A percentile compares a stretch with the other conserved stretches of the same genome.
Conservation (phyloP, 306 rosid genomes). For the Macrotyloma uniflorum region DNA sequence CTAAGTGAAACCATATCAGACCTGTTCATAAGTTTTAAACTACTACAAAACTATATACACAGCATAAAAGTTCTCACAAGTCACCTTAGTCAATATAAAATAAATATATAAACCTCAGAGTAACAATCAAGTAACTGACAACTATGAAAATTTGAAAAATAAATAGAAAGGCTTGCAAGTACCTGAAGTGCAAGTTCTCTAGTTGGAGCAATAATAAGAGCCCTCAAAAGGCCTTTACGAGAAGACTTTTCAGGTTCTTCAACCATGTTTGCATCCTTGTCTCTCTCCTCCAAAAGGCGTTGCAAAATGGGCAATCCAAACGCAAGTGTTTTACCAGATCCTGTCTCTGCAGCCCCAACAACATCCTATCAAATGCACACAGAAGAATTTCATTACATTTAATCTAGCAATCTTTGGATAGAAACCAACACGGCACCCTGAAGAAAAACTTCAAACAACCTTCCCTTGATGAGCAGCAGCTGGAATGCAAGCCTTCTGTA, state of each 20-base stretch:
- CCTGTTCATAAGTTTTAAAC: neutral
- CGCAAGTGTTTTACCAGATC: constrained; percentile 96
- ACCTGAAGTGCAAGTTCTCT: constrained; percentile 98
- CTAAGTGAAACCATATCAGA: neutral
- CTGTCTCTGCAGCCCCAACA: constrained; percentile 97
- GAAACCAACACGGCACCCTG: neutral
- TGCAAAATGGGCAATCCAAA: constrained; percentile 99
- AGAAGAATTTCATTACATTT: constrained; percentile 31
- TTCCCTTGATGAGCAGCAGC: constrained; percentile 98
- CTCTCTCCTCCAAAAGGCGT: constrained; percentile 87
- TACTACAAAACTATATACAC: neutral
- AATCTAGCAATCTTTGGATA: neutral
- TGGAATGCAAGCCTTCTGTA: constrained; percentile 93
- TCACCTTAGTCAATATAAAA: constrained; percentile 14
- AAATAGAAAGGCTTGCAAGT: constrained; percentile 24
- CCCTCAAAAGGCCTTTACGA: constrained; percentile 68
- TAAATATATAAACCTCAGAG: neutral
- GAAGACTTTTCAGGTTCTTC: constrained; percentile 57
- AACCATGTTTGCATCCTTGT: constrained; percentile 56
- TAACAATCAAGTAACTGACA: constrained; percentile 30
- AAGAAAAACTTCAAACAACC: constrained; percentile 60
- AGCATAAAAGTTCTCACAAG: constrained; percentile 1
- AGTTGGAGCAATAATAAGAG: constrained; percentile 91
- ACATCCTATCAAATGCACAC: constrained; percentile 70
- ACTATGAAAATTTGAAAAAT: neutral